A percentile compares a stretch with the other conserved stretches of the same genome.
Conservation (phyloP, 805 yeast genomes). For the Lipomyces sp. region DNA sequence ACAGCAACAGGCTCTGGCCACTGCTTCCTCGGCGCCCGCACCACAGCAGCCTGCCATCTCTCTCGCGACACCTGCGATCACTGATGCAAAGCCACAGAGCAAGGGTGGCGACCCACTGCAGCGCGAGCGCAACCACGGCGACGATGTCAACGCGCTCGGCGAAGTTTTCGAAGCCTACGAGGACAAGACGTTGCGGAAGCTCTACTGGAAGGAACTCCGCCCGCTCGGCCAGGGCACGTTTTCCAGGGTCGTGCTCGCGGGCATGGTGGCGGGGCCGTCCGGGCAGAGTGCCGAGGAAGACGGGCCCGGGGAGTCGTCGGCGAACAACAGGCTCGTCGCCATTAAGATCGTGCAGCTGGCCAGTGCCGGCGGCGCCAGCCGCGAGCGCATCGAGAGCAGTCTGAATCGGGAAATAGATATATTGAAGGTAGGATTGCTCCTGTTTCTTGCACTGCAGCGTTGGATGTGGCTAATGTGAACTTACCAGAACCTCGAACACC, state of each 20-base stretch:
- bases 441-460: too few relatives aligned
- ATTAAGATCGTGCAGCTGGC: constrained; percentile 60
- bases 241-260: constrained; percentile 41
- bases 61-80: not conserved
- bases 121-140: constrained; percentile 21
- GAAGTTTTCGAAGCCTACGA: constrained; percentile 36
- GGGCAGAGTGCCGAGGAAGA: constrained; percentile 6
- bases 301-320: constrained; percentile 23
- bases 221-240: constrained; percentile 44
- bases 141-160: constrained; percentile 12
- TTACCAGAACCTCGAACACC: constrained; percentile 18
- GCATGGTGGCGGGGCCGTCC: constrained; percentile 5
- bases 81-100: not conserved
- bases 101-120: constrained; percentile 8
- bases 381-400: constrained; percentile 57
- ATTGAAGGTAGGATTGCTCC: constrained; percentile 38
- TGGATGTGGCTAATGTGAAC: not conserved
- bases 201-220: constrained; percentile 36
- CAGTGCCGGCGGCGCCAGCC: constrained; percentile 42
- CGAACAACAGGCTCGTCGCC: constrained; percentile 48
- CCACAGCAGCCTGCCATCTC: not conserved
- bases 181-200: constrained; percentile 23
- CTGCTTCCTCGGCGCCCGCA: not conserved
- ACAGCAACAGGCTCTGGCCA: not conserved
- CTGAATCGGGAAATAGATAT: constrained; percentile 72